These are phyloP conservation scores for Ceratocystis papillata DNA, from an alignment of 2,329 filamentous ascomycete genomes.

Conservation along the genomic window DNA sequence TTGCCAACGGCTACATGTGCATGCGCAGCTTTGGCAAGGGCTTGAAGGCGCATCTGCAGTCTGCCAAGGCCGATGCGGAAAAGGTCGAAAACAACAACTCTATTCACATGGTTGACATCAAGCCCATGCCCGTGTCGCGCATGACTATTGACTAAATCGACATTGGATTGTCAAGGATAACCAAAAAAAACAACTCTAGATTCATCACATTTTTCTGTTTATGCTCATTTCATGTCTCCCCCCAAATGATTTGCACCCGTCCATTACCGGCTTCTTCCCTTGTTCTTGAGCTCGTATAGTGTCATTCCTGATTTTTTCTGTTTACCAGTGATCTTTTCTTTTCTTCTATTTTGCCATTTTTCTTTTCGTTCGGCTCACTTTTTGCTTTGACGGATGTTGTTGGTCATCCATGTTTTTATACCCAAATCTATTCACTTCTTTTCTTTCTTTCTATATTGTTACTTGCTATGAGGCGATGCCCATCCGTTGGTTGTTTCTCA, in stretches of 20 bases:
- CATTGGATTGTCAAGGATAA: background rate
- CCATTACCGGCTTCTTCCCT: background rate
- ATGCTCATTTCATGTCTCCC: constrained; percentile 18
- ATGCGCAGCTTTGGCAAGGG: constrained; percentile 84
- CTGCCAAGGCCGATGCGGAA: constrained; percentile 40
- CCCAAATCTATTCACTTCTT: constrained; percentile 16
- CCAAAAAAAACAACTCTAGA: background rate
- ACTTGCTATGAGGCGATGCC: background rate
- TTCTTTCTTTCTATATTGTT: constrained; percentile 1
- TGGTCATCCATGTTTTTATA: constrained; percentile 14
- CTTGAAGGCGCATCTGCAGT: constrained; percentile 72
- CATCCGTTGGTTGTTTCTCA: background rate
- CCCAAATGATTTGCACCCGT: constrained; percentile 13
- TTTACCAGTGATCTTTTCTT: background rate
- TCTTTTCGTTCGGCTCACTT: constrained; percentile 20
- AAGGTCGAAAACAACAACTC: constrained; percentile 43
- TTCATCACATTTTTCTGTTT: background rate
- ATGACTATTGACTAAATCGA: constrained; percentile 50
- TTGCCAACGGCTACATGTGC: constrained; percentile 75
- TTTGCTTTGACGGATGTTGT: constrained; percentile 20
- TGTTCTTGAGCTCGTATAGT: background rate
- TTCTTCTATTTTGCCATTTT: constrained; percentile 21
- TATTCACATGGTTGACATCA: constrained; percentile 47
- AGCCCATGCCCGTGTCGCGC: constrained; percentile 43
- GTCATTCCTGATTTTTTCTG: background rate